Base-by-base conservation (phyloP, 2,329 filamentous ascomycete species). In the Trichophyton schoenleinii region DNA sequence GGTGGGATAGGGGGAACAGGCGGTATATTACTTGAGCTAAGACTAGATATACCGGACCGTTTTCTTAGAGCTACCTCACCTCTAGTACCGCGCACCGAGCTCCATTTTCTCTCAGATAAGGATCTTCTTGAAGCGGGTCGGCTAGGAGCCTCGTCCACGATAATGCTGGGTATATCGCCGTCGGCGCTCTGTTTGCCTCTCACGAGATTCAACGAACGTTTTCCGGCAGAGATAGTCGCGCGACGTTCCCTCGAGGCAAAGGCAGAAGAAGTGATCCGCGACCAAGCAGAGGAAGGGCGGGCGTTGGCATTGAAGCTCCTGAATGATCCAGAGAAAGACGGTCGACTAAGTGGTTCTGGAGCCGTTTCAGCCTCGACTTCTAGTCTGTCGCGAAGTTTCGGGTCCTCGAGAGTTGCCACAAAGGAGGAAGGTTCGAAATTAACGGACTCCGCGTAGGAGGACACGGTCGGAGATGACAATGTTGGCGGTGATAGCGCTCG, bases 101-200 rank as follows among this genome's bases (percentile, higher is more conserved):
- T 70, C 75, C 70, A 77, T 73, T 69, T 77, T 63, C 73, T 74
- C 67, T 72, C 75, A 63, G 70, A 53, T 13, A 53, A 53, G 5
- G 49, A 77, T 73, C 71, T 77, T 64, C 72, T 73, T 63, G 73
- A 78, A 60, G 73, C 72, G 5, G 73, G 73, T 25, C 73, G 69
- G 20, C 65, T 62, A 49, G 66, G 65, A 3, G 62, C 60, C 57
- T 75, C 74, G 58, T 76, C 71, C 59, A 76, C 68, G 38, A 73
- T 64, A 52, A 77, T 76, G 62, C 70, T 75, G 57, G 74, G 74
- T 44, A 77, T 71, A 58, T 71, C 73, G 59, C 67, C 69, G 58
- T 71, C 59, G 3, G 71, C 49, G 49, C 28, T 18, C 28, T 31
- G 8, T 9, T 53, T 34, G 18, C 22, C 71, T 46, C 69, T 68